Base-by-base conservation (phyloP, 176 grass and related monocot genomes). In the Oryza brachyantha region DNA sequence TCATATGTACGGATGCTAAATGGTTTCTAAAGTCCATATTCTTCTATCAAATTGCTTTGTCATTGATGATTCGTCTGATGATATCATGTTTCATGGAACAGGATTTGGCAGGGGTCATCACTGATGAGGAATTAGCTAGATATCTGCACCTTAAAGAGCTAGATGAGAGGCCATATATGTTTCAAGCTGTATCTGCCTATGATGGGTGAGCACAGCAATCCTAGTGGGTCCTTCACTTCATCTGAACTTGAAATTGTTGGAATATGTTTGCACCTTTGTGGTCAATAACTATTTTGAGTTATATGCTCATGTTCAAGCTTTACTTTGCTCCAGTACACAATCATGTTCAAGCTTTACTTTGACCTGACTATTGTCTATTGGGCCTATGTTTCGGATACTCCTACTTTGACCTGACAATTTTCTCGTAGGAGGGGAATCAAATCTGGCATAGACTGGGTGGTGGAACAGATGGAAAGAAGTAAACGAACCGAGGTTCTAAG, bases 401-500 rank as follows among this genome's bases (percentile, higher is more conserved):
- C 48, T 46, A 24, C 73, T 79, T 60, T 37, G n/a, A 21, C 79
- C 52, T 48, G 26, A 67, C 24, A 32, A 14, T 26, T 80, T 61
- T 40, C 24, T 79, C 35, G 25, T 70, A 94, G 95, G 81, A 90
- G 46, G 77, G 92, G 89, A 39, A 90, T 94, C 59, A 92, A 90
- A 91, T 85, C 68, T 63, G 80, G 83, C 26, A 85, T 94, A 75
- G 83, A 92, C 58, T 94, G 95, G 95, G 86, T 98, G 45, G 87
- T 94, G 70, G 87, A 90, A 52, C 77, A 84, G 61, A 94, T 94
- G 83, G 92, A 91, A 84, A 94, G 84, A 89, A 89, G 92, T 78
- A 87, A 94, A 76, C 87, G 80, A 12, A 87, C 89, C 5, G 87
- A 98, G 32, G 83, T 55, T n/a, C 72, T 98, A 67, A 88, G 83